Evolutionary conservation across 2,329 filamentous ascomycete species (phyloP).

Genomic region (Paecilomyces sp.): DNA sequence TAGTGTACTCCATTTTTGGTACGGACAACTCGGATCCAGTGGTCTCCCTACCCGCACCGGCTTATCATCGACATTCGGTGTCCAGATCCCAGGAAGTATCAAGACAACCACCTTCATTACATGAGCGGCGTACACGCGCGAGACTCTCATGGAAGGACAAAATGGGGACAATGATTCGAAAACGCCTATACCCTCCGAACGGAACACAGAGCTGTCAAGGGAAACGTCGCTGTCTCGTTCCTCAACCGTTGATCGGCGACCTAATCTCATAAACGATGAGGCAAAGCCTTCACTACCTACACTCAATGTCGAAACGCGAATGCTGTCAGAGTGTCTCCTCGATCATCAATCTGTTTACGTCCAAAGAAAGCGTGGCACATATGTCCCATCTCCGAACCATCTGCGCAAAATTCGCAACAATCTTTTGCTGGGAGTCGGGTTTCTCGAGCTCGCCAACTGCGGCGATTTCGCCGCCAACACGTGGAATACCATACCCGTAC

Average conservation of each 20-base stretch:
- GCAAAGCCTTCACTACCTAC: background rate
- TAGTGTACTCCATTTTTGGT: background rate
- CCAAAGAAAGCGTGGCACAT: background rate
- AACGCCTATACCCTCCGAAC: background rate
- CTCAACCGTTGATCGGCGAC: background rate
- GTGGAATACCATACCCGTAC: conserved; percentile 48
- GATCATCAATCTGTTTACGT: background rate
- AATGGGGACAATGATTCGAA: background rate
- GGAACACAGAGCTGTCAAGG: background rate
- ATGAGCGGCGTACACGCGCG: background rate
- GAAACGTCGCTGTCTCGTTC: background rate
- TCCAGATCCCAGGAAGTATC: background rate
- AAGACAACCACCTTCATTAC: background rate
- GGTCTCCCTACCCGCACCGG: background rate
- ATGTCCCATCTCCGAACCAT: background rate
- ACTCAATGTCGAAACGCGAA: background rate
- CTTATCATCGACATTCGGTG: background rate
- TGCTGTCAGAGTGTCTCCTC: background rate
- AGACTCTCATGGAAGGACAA: background rate
- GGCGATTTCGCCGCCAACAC: conserved; percentile 53
- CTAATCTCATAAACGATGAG: background rate
- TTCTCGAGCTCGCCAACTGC: conserved; percentile 50
- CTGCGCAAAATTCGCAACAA: conserved; percentile 4
- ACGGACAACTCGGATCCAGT: background rate
- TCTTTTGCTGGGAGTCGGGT: conserved; percentile 38